Percentiles rank a stretch among this genome's conserved stretches.
Evolutionary conservation across 176 grass and related monocot genomes (phyloP).

Genomic region (Carex scoparia): DNA sequence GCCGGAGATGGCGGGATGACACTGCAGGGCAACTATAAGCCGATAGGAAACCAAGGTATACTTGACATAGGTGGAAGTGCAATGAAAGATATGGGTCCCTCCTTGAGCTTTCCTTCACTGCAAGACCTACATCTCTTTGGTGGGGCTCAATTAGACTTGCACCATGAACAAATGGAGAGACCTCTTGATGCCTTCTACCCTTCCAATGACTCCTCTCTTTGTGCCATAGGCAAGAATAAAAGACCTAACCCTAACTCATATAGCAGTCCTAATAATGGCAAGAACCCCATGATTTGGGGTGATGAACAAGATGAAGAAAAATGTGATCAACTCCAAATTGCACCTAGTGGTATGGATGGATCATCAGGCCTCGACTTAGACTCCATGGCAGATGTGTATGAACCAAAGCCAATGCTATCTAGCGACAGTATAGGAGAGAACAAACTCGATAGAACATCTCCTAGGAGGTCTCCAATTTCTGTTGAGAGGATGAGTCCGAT

Average conservation of each 20-base stretch:
- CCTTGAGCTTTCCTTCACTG: slow-evolving; percentile 65
- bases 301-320: slow-evolving; percentile 55
- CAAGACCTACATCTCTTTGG: slow-evolving; percentile 80
- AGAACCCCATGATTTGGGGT: slow-evolving; percentile 74
- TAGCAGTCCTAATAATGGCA: slow-evolving; percentile 38
- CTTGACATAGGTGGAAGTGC: slow-evolving; percentile 42
- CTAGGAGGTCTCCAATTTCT: slow-evolving; percentile 51
- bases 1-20: slow-evolving; percentile 36
- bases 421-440: slow-evolving; percentile 55
- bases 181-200: slow-evolving; percentile 55
- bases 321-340: slow-evolving; percentile 57
- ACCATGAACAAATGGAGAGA: slow-evolving; percentile 66
- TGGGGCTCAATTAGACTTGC: slow-evolving; percentile 66
- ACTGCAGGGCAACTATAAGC: slow-evolving; percentile 45
- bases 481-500: slow-evolving; percentile 58
- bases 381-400: slow-evolving; percentile 57
- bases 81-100: slow-evolving; percentile 48
- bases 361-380: slow-evolving; percentile 49
- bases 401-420: slow-evolving; percentile 59
- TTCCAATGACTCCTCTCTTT: slow-evolving; percentile 32
- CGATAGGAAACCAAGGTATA: slow-evolving; percentile 42
- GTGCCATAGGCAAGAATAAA: slow-evolving; percentile 49
- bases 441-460: slow-evolving; percentile 71
- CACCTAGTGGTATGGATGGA: slow-evolving; percentile 43
- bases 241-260: slow-evolving; percentile 35